phyloP scores from a whole-genome alignment of 352 stramenopile genomes.

The Phytophthora cactorum region DNA sequence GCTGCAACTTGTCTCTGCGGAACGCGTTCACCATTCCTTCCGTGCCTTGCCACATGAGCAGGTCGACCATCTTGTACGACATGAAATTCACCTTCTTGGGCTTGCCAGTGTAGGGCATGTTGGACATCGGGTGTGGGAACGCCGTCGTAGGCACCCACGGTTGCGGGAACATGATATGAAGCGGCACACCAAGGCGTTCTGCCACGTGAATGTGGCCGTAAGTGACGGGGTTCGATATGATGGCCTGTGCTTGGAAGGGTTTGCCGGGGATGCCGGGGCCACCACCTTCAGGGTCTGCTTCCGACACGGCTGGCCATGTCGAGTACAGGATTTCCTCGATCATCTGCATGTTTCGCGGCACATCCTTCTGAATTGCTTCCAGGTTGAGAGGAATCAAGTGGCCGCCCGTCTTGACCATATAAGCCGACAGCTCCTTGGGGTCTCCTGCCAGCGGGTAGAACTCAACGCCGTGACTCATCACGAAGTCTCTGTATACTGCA shows the following conservation, averaged over 20 bases:
- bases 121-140: constrained; percentile 92
- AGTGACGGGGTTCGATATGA: constrained; percentile 95
- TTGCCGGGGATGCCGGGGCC: constrained; percentile 45
- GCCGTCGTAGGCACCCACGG: constrained; percentile 87
- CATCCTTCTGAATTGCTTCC: constrained; percentile 63
- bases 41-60: constrained; percentile 74
- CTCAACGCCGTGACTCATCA: constrained; percentile 75
- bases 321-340: constrained; percentile 89
- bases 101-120: constrained; percentile 78
- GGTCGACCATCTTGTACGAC: constrained; percentile 90
- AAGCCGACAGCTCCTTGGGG: constrained; percentile 81
- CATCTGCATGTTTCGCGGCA: constrained; percentile 91
- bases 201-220: constrained; percentile 94
- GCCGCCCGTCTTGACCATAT: constrained; percentile 93
- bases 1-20: constrained; percentile 53
- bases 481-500: constrained; percentile 85
- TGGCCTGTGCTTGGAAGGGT: constrained; percentile 89
- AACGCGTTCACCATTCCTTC: constrained; percentile 88
- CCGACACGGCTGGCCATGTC: constrained; percentile 89
- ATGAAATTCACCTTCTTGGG: constrained; percentile 74
- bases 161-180: constrained; percentile 96
- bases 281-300: constrained; percentile 76
- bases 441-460: constrained; percentile 84
- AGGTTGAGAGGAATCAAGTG: constrained; percentile 76
- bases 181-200: constrained; percentile 89